Evolutionary conservation across 106 monocot species (phyloP).

Genomic region (Dioscorea zingiberensis): DNA sequence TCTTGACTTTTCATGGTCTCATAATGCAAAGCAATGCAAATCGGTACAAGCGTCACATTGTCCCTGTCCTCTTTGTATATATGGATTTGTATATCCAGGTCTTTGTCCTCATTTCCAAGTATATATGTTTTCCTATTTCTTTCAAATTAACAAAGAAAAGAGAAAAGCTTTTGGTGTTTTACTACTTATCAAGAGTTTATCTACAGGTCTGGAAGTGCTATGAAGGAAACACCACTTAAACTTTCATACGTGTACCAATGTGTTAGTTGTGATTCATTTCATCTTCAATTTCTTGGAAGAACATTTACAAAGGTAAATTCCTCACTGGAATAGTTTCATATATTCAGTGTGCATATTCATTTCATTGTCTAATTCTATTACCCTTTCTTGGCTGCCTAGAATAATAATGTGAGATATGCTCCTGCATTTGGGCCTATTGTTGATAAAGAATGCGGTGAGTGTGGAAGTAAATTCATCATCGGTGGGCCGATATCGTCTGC

Average conservation of each 20-base stretch:
- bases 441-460: conserved; percentile 69
- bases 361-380: not conserved
- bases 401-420: conserved; percentile 58
- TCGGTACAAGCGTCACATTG: conserved; percentile 90
- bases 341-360: no score
- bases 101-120: conserved; percentile 94
- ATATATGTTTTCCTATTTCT: no score
- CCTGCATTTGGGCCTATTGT: conserved; percentile 83
- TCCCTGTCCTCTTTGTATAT: conserved; percentile 80
- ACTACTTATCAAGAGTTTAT: no score
- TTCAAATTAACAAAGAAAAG: no score
- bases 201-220: conserved; percentile 72
- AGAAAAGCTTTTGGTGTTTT: no score
- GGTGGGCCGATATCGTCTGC: conserved; percentile 98
- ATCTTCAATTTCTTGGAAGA: conserved; percentile 83
- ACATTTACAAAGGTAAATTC: conserved; percentile 78
- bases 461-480: conserved; percentile 84
- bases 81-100: conserved; percentile 98
- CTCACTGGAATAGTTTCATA: no score
- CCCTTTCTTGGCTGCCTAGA: conserved; percentile 27
- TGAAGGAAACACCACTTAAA: no score
- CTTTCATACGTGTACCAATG: no score
- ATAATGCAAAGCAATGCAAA: conserved; percentile 83
- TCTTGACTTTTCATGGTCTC: conserved; percentile 3
- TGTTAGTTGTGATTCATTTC: no score